phyloP scores from a whole-genome alignment of 2,329 filamentous ascomycete species.

The Diaporthe batatas region DNA sequence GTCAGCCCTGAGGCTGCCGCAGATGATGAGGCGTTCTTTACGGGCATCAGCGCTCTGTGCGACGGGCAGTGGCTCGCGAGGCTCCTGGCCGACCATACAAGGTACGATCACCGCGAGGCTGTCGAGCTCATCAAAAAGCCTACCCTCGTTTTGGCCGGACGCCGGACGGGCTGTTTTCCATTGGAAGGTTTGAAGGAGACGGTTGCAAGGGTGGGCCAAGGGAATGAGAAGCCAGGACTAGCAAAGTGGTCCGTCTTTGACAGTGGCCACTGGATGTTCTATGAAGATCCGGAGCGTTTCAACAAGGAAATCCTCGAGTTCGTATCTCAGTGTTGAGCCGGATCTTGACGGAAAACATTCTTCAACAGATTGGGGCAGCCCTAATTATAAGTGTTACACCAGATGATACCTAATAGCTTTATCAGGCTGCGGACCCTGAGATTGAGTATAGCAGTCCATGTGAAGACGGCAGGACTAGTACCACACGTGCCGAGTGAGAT shows the following conservation, averaged over 20 bases:
- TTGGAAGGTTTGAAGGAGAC: conserved; percentile 55
- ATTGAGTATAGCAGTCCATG: not conserved
- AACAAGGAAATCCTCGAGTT: conserved; percentile 52
- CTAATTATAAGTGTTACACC: not conserved
- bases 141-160: conserved; percentile 54
- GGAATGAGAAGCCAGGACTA: conserved; percentile 42
- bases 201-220: conserved; percentile 47
- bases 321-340: conserved; percentile 41
- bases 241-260: conserved; percentile 52
- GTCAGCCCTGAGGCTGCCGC: conserved; percentile 45
- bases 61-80: conserved; percentile 55
- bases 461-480: too few relatives aligned
- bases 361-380: too few relatives aligned
- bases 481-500: too few relatives aligned
- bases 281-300: conserved; percentile 55
- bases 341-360: not conserved
- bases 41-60: conserved; percentile 50
- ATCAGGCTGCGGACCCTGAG: not conserved
- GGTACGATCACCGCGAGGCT: conserved; percentile 58
- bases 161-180: conserved; percentile 55
- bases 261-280: conserved; percentile 57
- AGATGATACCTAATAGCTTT: not conserved
- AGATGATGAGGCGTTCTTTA: conserved; percentile 54
- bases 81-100: conserved; percentile 55
- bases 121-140: conserved; percentile 52